These are phyloP conservation scores for Rosa persica DNA, from an alignment of 306 rosid species.

Conservation along the genomic window DNA sequence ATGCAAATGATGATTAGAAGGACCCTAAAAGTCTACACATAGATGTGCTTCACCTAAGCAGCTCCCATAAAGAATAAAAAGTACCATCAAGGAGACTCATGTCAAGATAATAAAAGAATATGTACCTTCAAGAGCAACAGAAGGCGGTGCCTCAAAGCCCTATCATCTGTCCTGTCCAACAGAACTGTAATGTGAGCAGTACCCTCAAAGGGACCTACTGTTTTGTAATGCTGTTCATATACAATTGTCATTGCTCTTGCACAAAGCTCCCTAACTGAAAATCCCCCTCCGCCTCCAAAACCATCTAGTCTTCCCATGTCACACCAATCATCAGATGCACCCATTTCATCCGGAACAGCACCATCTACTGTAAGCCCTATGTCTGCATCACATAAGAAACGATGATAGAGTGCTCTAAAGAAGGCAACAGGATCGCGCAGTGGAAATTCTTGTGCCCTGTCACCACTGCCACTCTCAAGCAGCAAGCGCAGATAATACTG, in stretches of 20 bases:
- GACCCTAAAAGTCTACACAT: background rate
- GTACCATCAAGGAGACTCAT: background rate
- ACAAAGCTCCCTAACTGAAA: constrained; percentile 96
- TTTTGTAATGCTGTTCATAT: constrained; percentile 84
- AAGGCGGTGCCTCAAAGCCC: constrained; percentile 98
- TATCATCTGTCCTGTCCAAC: constrained; percentile 96
- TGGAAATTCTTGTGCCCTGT: constrained; percentile 95
- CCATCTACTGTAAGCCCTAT: constrained; percentile 96
- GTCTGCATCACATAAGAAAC: constrained; percentile 97
- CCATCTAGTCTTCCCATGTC: constrained; percentile 99
- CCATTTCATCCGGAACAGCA: constrained; percentile 96
- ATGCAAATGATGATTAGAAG: background rate
- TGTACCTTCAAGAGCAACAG: constrained; percentile 91
- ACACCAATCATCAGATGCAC: constrained; percentile 99
- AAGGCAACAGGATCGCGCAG: constrained; percentile 96
- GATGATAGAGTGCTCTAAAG: constrained; percentile 93
- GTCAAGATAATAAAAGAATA: constrained; percentile 12
- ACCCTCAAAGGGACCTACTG: constrained; percentile 92
- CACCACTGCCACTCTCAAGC: constrained; percentile 92
- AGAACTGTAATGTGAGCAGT: constrained; percentile 94
- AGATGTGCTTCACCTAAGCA: background rate
- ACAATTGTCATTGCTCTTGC: constrained; percentile 99
- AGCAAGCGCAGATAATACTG: constrained; percentile 93
- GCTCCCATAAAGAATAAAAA: background rate
- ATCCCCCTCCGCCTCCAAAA: constrained; percentile 99